Conservation (phyloP, 495 filamentous ascomycete species). For the Aspergillus panamensis region DNA sequence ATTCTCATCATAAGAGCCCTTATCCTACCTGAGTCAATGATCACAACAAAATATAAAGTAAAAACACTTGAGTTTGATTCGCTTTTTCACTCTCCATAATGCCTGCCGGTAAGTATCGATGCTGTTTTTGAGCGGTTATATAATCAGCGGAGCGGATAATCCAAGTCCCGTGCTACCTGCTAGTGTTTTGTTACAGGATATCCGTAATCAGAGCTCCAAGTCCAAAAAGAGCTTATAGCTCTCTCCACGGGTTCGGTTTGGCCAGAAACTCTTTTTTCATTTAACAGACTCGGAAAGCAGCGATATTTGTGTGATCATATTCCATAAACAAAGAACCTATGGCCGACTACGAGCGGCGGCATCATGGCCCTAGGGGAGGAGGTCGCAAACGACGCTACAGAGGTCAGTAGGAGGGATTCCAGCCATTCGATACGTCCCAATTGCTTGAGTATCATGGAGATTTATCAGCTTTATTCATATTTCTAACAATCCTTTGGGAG, state of each 20-base stretch:
- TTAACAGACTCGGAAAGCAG: neutral
- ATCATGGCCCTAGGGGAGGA: slow-evolving; percentile 54
- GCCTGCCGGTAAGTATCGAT: neutral
- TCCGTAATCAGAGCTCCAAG: slow-evolving; percentile 10
- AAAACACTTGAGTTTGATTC: too few species aligned
- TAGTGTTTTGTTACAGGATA: slow-evolving; percentile 20
- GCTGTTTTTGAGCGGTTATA: slow-evolving; percentile 9
- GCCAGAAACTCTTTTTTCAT: too few species aligned
- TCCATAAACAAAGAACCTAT: slow-evolving; percentile 38
- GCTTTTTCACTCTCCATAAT: too few species aligned
- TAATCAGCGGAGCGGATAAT: slow-evolving; percentile 23
- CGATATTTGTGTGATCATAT: neutral
- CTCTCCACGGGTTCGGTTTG: neutral
- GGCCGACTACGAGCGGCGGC: slow-evolving; percentile 71
- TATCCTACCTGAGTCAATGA: too few species aligned
- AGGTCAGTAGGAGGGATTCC: slow-evolving; percentile 38
- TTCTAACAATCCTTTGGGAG: slow-evolving; percentile 13
- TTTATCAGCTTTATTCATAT: neutral
- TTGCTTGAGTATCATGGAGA: neutral
- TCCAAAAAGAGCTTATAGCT: slow-evolving; percentile 8
- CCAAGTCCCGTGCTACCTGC: slow-evolving; percentile 14
- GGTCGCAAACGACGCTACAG: slow-evolving; percentile 63
- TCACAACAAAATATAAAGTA: too few species aligned
- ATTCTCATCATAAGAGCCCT: too few species aligned
- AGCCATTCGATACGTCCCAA: neutral